Base-by-base conservation (phyloP, 176 grass and related monocot genomes). In the Phragmites australis region DNA sequence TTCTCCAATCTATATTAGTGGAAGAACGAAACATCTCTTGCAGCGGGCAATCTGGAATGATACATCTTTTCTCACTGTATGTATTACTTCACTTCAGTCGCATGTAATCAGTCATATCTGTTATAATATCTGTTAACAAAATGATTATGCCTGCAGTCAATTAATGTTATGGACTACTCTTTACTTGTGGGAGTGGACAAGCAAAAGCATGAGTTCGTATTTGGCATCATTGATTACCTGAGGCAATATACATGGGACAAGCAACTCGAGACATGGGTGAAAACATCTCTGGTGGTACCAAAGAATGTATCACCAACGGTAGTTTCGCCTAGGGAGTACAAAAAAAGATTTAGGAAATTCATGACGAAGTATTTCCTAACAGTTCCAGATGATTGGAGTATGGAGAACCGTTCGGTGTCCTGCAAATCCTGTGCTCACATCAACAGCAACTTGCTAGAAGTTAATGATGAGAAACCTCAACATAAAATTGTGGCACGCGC, bases 101-200 rank as follows among this genome's bases (percentile, higher is more conserved):
- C 16, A 3, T 6, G 6, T 26, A 46, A 46, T 46, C 43, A 15
- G 1, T 9, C 44, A 34, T 43, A 15, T 73, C 17, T 42, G 9
- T 23, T 57, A 52, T 52, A 53, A 25, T 25, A 22, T 8, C 25
- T 46, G 56, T 15, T 89, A 55, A 84, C 39, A 21, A 49, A 66
- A 34, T 13, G 50, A 25, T 39, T 54, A 55, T 15, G 19, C 40
- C 77, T 90, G 73, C 84, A 90, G 91, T 90, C 88, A n/a, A 62
- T 90, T 49, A 93, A 90, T 88, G 87, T 90, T 21, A 90, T 87
- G 88, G 82, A 93, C 22, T 93, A 93, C 56, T 93, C 88, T 60
- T 52, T 93, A 25, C 91, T 93, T 3, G 81, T 90, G 49, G 85
- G 88, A 85, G 85, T 93, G 43, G 89, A 91, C 43, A 70, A 81